These are phyloP conservation scores for Tetrapisispora pingtungensis DNA, from an alignment of 805 yeast species.

Conservation along the genomic window DNA sequence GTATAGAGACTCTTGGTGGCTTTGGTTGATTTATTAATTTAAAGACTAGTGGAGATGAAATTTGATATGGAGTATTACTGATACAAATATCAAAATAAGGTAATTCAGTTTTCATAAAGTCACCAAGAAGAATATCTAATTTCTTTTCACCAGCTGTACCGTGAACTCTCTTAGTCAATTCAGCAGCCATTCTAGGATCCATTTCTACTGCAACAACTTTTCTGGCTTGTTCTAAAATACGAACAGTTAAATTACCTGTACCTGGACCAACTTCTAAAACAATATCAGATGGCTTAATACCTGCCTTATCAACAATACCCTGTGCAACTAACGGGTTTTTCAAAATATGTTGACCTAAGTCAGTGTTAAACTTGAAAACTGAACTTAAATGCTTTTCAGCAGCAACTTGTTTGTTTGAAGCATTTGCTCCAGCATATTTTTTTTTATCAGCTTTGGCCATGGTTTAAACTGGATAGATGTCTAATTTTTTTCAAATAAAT, in stretches of 20 bases:
- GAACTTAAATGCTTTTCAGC: conserved; percentile 58
- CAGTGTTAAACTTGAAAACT: conserved; percentile 94
- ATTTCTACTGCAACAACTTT: conserved; percentile 95
- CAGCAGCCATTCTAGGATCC: conserved; percentile 99
- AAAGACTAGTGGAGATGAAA: conserved; percentile 92
- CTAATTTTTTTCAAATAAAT: too few species aligned
- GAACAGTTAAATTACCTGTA: conserved; percentile 93
- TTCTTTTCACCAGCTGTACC: conserved; percentile 93
- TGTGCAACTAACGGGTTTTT: conserved; percentile 96
- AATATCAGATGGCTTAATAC: conserved; percentile 80
- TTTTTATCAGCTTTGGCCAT: conserved; percentile 62
- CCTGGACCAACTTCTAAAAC: conserved; percentile 98
- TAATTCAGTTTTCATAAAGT: conserved; percentile 88
- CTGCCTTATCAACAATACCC: conserved; percentile 95
- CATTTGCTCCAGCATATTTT: conserved; percentile 41
- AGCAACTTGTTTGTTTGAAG: conserved; percentile 49
- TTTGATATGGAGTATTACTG: conserved; percentile 95
- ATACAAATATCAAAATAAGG: conserved; percentile 95
- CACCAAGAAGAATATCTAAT: conserved; percentile 85
- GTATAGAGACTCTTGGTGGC: conserved; percentile 90
- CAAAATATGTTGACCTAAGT: conserved; percentile 91
- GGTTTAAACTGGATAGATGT: background rate
- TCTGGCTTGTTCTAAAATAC: conserved; percentile 83
- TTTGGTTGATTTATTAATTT: conserved; percentile 80
- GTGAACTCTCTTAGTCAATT: conserved; percentile 91